Evolutionary conservation across 1,284 basidiomycete genomes (phyloP).

Genomic region (Phellinidium pouzarii): DNA sequence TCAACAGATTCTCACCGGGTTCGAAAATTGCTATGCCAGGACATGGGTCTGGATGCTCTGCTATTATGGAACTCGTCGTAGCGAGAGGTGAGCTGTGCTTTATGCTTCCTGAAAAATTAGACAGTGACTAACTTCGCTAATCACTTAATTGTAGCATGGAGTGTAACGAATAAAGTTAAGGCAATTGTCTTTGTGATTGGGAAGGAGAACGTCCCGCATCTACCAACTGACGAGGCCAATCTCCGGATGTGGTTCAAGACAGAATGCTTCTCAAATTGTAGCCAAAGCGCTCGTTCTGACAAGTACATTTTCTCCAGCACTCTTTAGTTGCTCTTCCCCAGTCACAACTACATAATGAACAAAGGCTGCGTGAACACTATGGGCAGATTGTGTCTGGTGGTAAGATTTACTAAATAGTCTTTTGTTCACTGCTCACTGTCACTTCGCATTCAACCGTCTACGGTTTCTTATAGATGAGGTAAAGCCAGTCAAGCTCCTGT

Average conservation of each 20-base stretch:
- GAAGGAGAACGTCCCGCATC: conserved; percentile 47
- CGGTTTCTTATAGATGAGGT: conserved; percentile 40
- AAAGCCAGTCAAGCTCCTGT: conserved; percentile 56
- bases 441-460: not conserved
- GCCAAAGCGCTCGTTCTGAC: conserved; percentile 12
- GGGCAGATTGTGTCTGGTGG: conserved; percentile 53
- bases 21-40: conserved; percentile 77
- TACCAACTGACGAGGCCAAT: conserved; percentile 44
- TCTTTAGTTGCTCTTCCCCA: conserved; percentile 60
- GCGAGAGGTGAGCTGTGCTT: conserved; percentile 51
- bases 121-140: not conserved
- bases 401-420: too few species aligned
- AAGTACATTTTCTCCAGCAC: conserved; percentile 31
- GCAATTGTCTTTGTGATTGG: conserved; percentile 77
- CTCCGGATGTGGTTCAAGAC: conserved; percentile 59
- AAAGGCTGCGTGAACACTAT: conserved; percentile 50
- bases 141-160: conserved; percentile 30
- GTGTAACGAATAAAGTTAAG: conserved; percentile 55
- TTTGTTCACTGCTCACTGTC: too few species aligned
- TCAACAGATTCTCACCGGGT: conserved; percentile 62
- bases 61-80: conserved; percentile 69
- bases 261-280: conserved; percentile 30
- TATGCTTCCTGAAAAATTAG: conserved; percentile 9
- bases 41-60: conserved; percentile 76
- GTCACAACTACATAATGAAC: conserved; percentile 43